Evolutionary conservation across 1,284 basidiomycete species (phyloP), one percentile per base, ranked within the genome.

Genomic region (Megacollybia platyphylla): DNA sequence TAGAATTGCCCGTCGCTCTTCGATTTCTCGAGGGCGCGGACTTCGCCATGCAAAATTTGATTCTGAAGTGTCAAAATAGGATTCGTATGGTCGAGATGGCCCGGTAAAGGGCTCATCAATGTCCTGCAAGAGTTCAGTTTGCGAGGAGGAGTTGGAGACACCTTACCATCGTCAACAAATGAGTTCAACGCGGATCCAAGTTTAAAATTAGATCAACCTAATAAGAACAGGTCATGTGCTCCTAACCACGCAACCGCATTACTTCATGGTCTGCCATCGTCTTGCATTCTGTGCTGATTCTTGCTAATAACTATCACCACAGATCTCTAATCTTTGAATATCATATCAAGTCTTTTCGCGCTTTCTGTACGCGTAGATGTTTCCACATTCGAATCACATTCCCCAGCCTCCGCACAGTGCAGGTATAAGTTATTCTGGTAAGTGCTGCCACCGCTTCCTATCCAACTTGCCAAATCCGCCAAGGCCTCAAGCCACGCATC

Each of bases 351-450:
- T 15, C 20, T 24, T 5, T 24, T 2, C 15, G 15, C 15, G 15
- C 15, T 15, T 15, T 15, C 20, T 24, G 20, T 24, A 24, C 20
- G 20, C 20, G 20, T 24, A 24, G 20, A 70, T 70, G 67, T 65
- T 64, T 49, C 53, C 62, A 20, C 64, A 67, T 48, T 56, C 61
- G 15, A 64, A 62, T 46, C 76, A 78, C 57, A 87, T 87, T 51
- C 77, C 79, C 18, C 83, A 86, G 53, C 87, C 87, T 8, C 87
- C 87, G 13, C 87, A 90, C 60, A 84, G 79, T 41, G 75, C 84
- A 35, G 87, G 87, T 1, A 65, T 73, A 26, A 59, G 69, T n/a
- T 75, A 77, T 54, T 65, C 73, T 60, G 85, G 83, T 68, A 55
- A 39, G 52, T 50, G 32, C 7, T 26, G 28, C 26, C 24, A 11